Evolutionary conservation across 163 green algal genomes (phyloP).

Genomic region (Chloromonas sp.): DNA sequence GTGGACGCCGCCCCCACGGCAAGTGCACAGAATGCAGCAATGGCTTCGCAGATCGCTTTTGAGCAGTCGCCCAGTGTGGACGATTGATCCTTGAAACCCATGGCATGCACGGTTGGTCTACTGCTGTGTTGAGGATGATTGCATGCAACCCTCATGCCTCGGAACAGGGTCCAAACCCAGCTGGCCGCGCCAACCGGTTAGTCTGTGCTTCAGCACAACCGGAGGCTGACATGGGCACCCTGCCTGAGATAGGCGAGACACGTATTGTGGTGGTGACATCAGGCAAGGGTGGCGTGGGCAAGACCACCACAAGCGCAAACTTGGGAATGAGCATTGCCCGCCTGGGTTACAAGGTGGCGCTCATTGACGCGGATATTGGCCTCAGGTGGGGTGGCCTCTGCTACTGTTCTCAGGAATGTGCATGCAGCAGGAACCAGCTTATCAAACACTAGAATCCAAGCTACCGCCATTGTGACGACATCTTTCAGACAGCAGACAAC

Average conservation of each 20-base stretch:
- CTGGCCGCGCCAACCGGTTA: not conserved
- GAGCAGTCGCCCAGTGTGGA: too few species aligned
- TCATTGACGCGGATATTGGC: constrained; percentile 87
- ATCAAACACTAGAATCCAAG: not conserved
- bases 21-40: too few species aligned
- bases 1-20: too few species aligned
- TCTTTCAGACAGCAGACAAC: not conserved
- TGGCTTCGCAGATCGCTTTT: too few species aligned
- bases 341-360: constrained; percentile 76
- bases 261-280: constrained; percentile 29
- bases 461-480: not conserved
- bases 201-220: not conserved
- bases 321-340: constrained; percentile 84
- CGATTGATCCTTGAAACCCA: too few species aligned
- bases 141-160: too few species aligned
- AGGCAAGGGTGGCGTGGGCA: constrained; percentile 26
- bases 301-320: constrained; percentile 84
- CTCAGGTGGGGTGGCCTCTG: constrained; percentile 24
- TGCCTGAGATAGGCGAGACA: constrained; percentile 13
- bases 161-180: too few species aligned
- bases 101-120: too few species aligned
- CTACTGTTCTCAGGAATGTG: not conserved
- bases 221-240: not conserved
- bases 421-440: not conserved
- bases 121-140: too few species aligned